A percentile compares a stretch with the other conserved stretches of the same genome.
These are phyloP conservation scores for Plasmodium gaboni DNA, from an alignment of 169 alveolate genomes.

Conservation along the genomic window DNA sequence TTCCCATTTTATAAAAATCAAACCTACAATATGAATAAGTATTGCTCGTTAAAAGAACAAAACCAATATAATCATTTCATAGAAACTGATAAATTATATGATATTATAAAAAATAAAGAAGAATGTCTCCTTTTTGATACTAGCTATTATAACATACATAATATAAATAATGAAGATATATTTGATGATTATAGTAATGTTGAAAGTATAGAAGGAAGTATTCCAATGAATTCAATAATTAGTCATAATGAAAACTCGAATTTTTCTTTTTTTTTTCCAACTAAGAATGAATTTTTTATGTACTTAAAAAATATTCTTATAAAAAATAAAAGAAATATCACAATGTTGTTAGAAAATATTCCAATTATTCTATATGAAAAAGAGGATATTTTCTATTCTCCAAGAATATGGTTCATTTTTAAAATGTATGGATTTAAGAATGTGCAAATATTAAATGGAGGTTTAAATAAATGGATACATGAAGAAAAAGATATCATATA, in stretches of 20 bases:
- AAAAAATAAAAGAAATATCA: slow-evolving; percentile 9
- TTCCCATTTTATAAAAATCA: background rate
- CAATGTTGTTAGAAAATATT: slow-evolving; percentile 27
- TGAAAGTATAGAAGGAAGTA: slow-evolving; percentile 66
- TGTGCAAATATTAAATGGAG: slow-evolving; percentile 58
- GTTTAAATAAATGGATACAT: slow-evolving; percentile 65
- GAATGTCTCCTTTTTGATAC: slow-evolving; percentile 45
- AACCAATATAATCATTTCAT: slow-evolving; percentile 13
- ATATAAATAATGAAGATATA: slow-evolving; percentile 2
- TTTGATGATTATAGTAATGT: slow-evolving; percentile 14
- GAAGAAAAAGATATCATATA: slow-evolving; percentile 23
- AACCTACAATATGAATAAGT: background rate
- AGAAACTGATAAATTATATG: slow-evolving; percentile 39
- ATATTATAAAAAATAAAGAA: slow-evolving; percentile 50
- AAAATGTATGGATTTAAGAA: slow-evolving; percentile 51
- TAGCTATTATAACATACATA: slow-evolving; percentile 39
- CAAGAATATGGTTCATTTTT: slow-evolving; percentile 67
- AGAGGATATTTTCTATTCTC: slow-evolving; percentile 64
- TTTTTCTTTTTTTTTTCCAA: slow-evolving; percentile 72
- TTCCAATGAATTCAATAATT: slow-evolving; percentile 27
- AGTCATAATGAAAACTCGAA: slow-evolving; percentile 26
- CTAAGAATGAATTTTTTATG: slow-evolving; percentile 31
- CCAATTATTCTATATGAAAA: slow-evolving; percentile 61
- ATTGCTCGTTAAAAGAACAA: slow-evolving; percentile 11
- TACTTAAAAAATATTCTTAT: slow-evolving; percentile 26